Base-by-base conservation (phyloP, 1,284 basidiomycete species). In the Athelia sp. region DNA sequence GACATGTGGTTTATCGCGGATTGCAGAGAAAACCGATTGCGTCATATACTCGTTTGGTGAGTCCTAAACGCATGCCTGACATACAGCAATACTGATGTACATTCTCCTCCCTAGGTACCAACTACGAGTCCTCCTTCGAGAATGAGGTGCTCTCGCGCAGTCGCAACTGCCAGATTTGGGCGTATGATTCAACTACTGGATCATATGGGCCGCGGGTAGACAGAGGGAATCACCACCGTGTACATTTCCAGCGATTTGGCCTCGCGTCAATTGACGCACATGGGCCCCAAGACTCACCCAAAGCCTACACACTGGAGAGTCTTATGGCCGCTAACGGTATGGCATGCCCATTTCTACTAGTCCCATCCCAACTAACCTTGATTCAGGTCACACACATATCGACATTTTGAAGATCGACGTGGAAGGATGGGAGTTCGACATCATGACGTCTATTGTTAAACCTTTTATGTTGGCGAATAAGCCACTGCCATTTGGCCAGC, bases 81-180 rank as follows among this genome's bases (percentile, higher is more conserved):
- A 47, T 15, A 44, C 52, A 21, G 15, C 45, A 17, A 44, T 47
- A 18, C 36, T 17, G 17, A 40, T 34, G 11, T 34, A 17, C 32
- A 34, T 34, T 11, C 32, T 32, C 35, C 17, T 34, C 11, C 32
- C 21, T 36, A 82, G 81, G 82, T 38, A 78, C 82, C 62, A 81
- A 81, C 64, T 74, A 75, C 53, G 81, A 83, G 46, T 82, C 82
- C 4, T 81, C 82, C 2, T 85, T 83, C 56, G 84, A 86, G 56
- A 75, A 78, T 1, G 78, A 78, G 31, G 59, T 85, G 45, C 70
- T 87, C 9, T 65, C 71, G 35, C 71, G 72, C 32, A 83, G 83
- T 11, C 64, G 68, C 15, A 58, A 75, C 54, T 84, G 83, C 60
- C 62, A 82, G 58, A 70, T 87, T 4, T 87, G 75, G 73, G 82